A percentile compares a stretch with the other conserved stretches of the same genome.
Evolutionary conservation across 805 yeast species (phyloP).

Genomic region (Teunomyces atbi): DNA sequence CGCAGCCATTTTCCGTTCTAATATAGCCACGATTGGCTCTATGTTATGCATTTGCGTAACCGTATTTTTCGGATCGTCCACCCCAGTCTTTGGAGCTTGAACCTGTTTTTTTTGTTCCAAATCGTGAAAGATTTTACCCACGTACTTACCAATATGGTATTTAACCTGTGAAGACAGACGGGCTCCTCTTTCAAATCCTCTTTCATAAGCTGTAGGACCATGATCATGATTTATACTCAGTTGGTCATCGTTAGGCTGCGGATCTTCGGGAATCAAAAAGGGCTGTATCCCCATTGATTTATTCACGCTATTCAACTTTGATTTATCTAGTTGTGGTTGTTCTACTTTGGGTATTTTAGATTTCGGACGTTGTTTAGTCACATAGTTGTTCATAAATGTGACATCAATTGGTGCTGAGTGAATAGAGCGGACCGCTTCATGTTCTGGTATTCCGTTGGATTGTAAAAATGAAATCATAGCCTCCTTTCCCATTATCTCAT

Average conservation of each 20-base stretch:
- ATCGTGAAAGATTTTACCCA: constrained; percentile 6
- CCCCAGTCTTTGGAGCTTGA: background rate
- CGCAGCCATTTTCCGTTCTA: constrained; percentile 30
- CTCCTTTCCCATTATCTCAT: constrained; percentile 37
- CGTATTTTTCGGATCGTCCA: constrained; percentile 23
- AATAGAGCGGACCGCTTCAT: constrained; percentile 17
- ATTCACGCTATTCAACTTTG: background rate
- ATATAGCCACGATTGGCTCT: constrained; percentile 29
- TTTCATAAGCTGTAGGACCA: constrained; percentile 29
- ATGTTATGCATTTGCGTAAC: constrained; percentile 31
- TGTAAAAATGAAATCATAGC: constrained; percentile 29
- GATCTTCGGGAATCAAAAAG: constrained; percentile 12
- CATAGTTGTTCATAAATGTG: constrained; percentile 18
- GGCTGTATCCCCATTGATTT: constrained; percentile 21
- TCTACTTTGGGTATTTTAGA: background rate
- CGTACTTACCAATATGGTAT: constrained; percentile 6
- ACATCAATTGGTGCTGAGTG: constrained; percentile 25
- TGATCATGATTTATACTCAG: constrained; percentile 18
- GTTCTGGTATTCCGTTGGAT: constrained; percentile 17
- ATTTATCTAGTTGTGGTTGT: background rate
- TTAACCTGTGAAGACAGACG: constrained; percentile 21
- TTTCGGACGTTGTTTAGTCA: background rate
- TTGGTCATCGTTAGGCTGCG: background rate
- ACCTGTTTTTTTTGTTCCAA: background rate
- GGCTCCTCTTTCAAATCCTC: constrained; percentile 35